Conservation (phyloP, 2,329 filamentous ascomycete genomes). For the Ceratocystis colombiana region DNA sequence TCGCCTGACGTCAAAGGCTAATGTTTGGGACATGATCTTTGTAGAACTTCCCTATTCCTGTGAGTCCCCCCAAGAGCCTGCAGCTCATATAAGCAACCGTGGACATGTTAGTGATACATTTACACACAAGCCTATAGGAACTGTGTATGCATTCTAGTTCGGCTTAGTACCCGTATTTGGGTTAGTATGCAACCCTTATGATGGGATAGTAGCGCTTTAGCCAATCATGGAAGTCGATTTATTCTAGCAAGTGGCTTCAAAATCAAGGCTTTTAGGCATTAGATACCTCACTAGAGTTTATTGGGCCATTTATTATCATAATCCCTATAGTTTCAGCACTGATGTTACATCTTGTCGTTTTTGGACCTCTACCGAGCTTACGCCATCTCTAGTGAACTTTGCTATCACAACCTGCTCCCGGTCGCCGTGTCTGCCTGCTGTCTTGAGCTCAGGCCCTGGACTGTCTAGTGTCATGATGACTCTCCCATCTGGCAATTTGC, state of each 20-base stretch:
- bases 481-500: constrained; percentile 40
- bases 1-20: background rate
- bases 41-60: background rate
- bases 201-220: background rate
- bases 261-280: background rate
- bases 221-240: background rate
- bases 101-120: background rate
- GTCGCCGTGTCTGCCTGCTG: constrained; percentile 44
- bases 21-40: background rate
- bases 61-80: background rate
- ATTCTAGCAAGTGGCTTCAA: background rate
- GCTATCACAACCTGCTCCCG: constrained; percentile 47
- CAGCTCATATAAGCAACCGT: background rate
- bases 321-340: constrained; percentile 17
- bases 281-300: background rate
- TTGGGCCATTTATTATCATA: background rate
- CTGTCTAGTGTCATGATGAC: constrained; percentile 48
- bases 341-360: constrained; percentile 5
- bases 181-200: constrained; percentile 4
- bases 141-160: background rate
- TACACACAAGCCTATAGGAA: too few relatives aligned
- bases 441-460: constrained; percentile 47
- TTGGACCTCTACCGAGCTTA: constrained; percentile 13
- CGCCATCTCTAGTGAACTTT: constrained; percentile 16
- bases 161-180: background rate